Percentiles rank a stretch among this genome's conserved stretches.
Evolutionary conservation across 2,329 filamentous ascomycete genomes (phyloP).

Genomic region (Neonectria magnoliae): DNA sequence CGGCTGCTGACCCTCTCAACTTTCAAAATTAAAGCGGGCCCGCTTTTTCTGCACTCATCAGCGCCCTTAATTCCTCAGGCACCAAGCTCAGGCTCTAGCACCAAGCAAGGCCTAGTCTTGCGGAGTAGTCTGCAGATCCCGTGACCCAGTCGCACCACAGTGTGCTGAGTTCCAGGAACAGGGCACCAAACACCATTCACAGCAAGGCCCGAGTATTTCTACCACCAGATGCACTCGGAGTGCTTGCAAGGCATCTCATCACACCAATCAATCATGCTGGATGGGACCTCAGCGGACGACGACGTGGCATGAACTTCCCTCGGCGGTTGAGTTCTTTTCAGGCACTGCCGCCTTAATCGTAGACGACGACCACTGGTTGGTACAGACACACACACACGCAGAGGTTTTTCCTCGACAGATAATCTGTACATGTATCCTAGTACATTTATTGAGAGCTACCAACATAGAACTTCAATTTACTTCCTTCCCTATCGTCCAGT

Average conservation of each 20-base stretch:
- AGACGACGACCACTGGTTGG: too few relatives aligned
- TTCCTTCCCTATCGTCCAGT: conserved; percentile 36
- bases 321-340: neutral
- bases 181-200: neutral
- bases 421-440: conserved; percentile 1
- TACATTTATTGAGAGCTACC: conserved; percentile 23
- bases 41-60: conserved; percentile 4
- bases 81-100: conserved; percentile 4
- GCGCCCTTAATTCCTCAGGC: conserved; percentile 20
- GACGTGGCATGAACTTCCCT: conserved; percentile 12
- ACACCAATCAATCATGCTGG: conserved; percentile 10
- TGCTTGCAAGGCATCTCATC: conserved; percentile 7
- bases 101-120: neutral
- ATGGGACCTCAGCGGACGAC: neutral
- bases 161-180: neutral
- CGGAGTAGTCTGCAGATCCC: conserved; percentile 8
- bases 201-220: neutral
- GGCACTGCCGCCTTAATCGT: neutral
- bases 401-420: neutral
- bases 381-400: neutral
- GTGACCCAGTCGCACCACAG: conserved; percentile 18
- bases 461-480: conserved; percentile 34
- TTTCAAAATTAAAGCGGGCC: conserved; percentile 27
- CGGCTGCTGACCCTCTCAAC: conserved; percentile 37
- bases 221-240: neutral